Conservation (phyloP, 176 grass and related monocot genomes). For the Tillandsia fasciculata region DNA sequence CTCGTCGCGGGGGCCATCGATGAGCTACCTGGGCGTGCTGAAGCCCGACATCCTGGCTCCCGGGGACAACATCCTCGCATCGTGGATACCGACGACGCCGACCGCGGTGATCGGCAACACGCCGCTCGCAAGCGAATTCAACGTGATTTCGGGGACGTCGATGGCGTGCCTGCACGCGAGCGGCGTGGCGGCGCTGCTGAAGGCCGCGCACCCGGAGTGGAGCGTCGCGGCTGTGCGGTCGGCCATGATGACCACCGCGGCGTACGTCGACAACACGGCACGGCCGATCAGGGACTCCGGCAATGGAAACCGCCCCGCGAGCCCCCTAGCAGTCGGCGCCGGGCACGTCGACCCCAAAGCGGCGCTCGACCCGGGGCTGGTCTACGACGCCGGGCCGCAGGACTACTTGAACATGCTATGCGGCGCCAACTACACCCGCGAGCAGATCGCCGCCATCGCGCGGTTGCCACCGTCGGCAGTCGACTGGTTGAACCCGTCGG, state of each 20-base stretch:
- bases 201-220: conserved; percentile 46
- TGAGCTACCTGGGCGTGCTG: conserved; percentile 33
- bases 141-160: conserved; percentile 59
- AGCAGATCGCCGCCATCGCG: conserved; percentile 11
- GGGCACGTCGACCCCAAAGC: conserved; percentile 46
- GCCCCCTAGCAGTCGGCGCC: conserved; percentile 36
- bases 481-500: conserved; percentile 35
- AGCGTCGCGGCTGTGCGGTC: conserved; percentile 57
- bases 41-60: conserved; percentile 67
- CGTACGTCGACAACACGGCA: neutral
- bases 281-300: conserved; percentile 10
- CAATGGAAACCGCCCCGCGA: neutral
- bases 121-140: conserved; percentile 32
- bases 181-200: conserved; percentile 44
- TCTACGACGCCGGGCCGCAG: conserved; percentile 29
- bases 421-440: conserved; percentile 28
- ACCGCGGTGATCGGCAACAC: conserved; percentile 14
- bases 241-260: conserved; percentile 60
- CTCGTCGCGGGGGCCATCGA: conserved; percentile 57
- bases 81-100: conserved; percentile 35
- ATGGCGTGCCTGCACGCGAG: conserved; percentile 67
- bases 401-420: conserved; percentile 33
- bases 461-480: conserved; percentile 3
- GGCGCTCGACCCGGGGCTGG: conserved; percentile 42
- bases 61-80: conserved; percentile 55